Base-by-base conservation (phyloP, 2,329 filamentous ascomycete species). In the Ophiostoma novo-ulmi region DNA sequence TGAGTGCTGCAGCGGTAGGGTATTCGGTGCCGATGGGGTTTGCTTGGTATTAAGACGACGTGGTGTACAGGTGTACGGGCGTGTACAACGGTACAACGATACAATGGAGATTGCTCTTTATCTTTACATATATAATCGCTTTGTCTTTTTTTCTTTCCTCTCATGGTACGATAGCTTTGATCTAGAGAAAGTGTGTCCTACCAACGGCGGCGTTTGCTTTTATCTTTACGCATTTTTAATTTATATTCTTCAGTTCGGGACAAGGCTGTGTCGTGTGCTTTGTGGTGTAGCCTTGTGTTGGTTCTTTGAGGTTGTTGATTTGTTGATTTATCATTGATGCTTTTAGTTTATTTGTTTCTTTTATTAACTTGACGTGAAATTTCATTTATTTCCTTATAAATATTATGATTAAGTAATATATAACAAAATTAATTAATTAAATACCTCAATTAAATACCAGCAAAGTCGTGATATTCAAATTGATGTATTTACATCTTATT, bases 1-100 rank as follows among this genome's bases (percentile, higher is more conserved):
- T 81, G 75, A 39, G 77, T 5, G 31, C 48, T 52, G 44, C 39
- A 44, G 41, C 5, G 14, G 41, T 7, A 20, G 44, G 31, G 31
- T 31, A 31, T 31, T 31, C 31, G 31, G 39, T 3, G 39, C 39
- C 14, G 14, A 13, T 11, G 39, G 39, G 39, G 39, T 11, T 44
- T 44, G 8, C 39, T 13, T 13, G 39, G 64, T 55, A 61, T 38
- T 35, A 22, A 64, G 44, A 70, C 26, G 65, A 58, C 31, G 31
- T 36, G 44, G 55, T 44, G 22, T 13, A 70, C 39, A 35, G 36
- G 35, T 35, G 61, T 31, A 41, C 17, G 14, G 14, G 31, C 31
- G 31, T 31, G 31, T 31, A 31, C 31, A 4, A 31, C 31, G 3
- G 31, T 31, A 31, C 17, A 6, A 10, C n/a, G 14, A 69, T n/a